phyloP scores from a whole-genome alignment of 2,329 filamentous ascomycete species.

The Setomelanomma holmii region DNA sequence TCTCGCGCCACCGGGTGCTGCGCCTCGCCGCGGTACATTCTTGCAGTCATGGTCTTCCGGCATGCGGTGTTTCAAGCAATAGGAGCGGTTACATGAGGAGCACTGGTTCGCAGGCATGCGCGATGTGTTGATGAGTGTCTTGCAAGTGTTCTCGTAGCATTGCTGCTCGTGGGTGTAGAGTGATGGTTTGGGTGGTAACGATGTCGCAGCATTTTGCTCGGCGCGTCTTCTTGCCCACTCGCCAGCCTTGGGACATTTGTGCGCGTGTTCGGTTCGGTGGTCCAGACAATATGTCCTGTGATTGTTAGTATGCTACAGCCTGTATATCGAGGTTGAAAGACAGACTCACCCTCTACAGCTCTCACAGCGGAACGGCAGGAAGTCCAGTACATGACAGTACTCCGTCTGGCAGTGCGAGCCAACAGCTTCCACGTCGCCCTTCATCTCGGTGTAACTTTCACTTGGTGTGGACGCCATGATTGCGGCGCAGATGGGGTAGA shows the following conservation, averaged over 20 bases:
- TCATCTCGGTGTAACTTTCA: slow-evolving; percentile 72
- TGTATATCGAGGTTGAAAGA: not conserved
- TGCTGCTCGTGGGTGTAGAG: slow-evolving; percentile 70
- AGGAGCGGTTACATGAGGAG: slow-evolving; percentile 72
- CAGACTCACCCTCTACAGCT: slow-evolving; percentile 69
- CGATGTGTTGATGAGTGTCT: slow-evolving; percentile 73
- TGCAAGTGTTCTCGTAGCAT: slow-evolving; percentile 71
- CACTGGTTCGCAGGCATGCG: slow-evolving; percentile 75
- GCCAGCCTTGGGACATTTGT: slow-evolving; percentile 70
- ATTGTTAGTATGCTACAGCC: slow-evolving; percentile 9
- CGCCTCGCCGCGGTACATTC: slow-evolving; percentile 59
- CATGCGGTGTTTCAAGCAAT: slow-evolving; percentile 80
- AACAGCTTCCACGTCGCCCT: slow-evolving; percentile 78
- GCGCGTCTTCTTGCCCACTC: slow-evolving; percentile 64
- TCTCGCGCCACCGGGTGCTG: slow-evolving; percentile 62
- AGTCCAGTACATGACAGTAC: slow-evolving; percentile 94
- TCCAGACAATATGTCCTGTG: slow-evolving; percentile 85
- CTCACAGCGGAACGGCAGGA: slow-evolving; percentile 92
- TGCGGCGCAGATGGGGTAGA: not conserved
- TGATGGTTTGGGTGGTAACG: slow-evolving; percentile 57
- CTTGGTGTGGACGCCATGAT: slow-evolving; percentile 25
- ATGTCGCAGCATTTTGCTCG: slow-evolving; percentile 39
- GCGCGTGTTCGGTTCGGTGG: slow-evolving; percentile 84
- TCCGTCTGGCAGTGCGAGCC: slow-evolving; percentile 90
- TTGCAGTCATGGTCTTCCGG: slow-evolving; percentile 84